Evolutionary conservation across 208 protist genomes (phyloP).

Genomic region (Trypanosoma scelopori): DNA sequence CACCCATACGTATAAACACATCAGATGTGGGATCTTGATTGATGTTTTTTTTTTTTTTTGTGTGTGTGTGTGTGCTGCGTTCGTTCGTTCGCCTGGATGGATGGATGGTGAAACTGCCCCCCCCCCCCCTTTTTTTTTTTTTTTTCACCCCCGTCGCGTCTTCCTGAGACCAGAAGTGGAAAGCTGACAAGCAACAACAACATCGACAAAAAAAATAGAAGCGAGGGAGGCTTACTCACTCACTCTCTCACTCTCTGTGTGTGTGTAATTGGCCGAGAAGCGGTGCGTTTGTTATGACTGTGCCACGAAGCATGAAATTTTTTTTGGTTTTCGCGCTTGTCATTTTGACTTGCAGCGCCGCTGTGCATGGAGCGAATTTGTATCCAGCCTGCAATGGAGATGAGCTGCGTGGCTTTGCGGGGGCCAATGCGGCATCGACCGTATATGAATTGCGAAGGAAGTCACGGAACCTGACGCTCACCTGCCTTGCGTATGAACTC

Average conservation of each 20-base stretch:
- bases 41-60: constrained; percentile 17
- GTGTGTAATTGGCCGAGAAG: no score
- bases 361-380: constrained; percentile 26
- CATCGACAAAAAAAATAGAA: constrained; percentile 37
- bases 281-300: background rate
- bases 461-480: constrained; percentile 27
- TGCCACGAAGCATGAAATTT: background rate
- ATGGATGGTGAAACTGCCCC: background rate
- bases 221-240: no score
- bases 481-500: constrained; percentile 72
- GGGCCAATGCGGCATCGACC: constrained; percentile 19
- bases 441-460: constrained; percentile 22
- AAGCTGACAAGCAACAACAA: background rate
- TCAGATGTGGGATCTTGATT: constrained; percentile 7
- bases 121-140: background rate
- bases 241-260: no score
- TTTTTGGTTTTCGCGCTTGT: constrained; percentile 11
- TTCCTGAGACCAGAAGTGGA: no score
- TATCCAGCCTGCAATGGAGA: constrained; percentile 54
- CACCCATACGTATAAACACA: constrained; percentile 5
- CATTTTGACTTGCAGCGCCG: constrained; percentile 25
- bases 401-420: constrained; percentile 24
- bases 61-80: constrained; percentile 14
- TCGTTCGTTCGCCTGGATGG: no score
- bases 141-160: constrained; percentile 6